These are phyloP conservation scores for Straminergon stramineum DNA, from an alignment of 225 moss, liverwort and hornwort species.

Conservation along the genomic window DNA sequence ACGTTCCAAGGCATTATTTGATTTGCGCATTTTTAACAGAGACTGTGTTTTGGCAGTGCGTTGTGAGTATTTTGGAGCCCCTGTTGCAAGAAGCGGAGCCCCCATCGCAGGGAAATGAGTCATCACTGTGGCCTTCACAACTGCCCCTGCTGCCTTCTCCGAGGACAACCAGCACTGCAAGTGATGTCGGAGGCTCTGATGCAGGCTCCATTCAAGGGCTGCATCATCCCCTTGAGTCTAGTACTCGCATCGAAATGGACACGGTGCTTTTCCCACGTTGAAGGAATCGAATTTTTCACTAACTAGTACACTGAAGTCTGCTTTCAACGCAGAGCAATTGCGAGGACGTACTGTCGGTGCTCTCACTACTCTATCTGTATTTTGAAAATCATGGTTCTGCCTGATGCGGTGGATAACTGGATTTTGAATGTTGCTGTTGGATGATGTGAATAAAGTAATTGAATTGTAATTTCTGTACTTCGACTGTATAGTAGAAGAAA, in stretches of 20 bases:
- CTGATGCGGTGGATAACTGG: background rate
- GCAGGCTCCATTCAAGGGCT: background rate
- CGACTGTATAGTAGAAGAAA: background rate
- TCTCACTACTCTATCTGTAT: background rate
- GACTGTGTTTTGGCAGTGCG: background rate
- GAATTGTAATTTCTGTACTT: background rate
- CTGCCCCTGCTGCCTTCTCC: background rate
- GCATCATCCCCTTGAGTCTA: background rate
- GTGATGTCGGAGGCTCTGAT: background rate
- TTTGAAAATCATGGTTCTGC: background rate
- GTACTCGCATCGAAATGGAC: conserved; percentile 1
- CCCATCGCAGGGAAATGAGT: background rate
- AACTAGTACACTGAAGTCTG: background rate
- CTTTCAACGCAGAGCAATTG: background rate
- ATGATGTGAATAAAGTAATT: background rate
- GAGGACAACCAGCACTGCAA: background rate
- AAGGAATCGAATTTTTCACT: background rate
- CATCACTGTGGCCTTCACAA: background rate
- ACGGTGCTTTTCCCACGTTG: conserved; percentile 1
- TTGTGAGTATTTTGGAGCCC: conserved; percentile 12
- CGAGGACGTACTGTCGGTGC: background rate
- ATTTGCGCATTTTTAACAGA: background rate
- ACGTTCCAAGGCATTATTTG: background rate
- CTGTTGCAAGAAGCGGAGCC: conserved; percentile 10
- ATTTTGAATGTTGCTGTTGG: background rate